Base-by-base conservation (phyloP, 2,329 filamentous ascomycete species). In the Alternaria arborescens region DNA sequence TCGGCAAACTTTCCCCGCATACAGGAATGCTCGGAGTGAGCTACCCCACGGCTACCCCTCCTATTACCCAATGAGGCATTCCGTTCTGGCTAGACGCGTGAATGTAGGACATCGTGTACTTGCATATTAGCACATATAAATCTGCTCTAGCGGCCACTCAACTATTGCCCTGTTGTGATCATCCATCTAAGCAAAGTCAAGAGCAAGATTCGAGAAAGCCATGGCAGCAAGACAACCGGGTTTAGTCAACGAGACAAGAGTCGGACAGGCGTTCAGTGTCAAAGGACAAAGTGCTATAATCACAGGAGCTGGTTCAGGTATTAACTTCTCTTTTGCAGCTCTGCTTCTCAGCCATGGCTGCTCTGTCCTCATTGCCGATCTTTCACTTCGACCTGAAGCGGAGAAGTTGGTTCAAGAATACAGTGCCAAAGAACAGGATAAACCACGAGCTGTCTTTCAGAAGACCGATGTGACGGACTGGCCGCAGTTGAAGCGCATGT, bases 341-440 rank as follows among this genome's bases (percentile, higher is more conserved):
- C 71, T 83, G 2, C 79, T 85, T 14, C 79, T 84, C 20, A 72
- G 75, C 0, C 69, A 71, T 11, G 78, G 79, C 60, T 84, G 82
- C 75, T 83, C 80, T 58, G 82, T 84, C 44, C 71, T 85, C 41
- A 73, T 85, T 48, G 82, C 82, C 18, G 83, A 85, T 61, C 72
- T 85, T 4, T 63, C 76, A 18, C 76, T 85, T 0, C 79, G 82
- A 1, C 81, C 81, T 0, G 82, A 85, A 72, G 83, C 82, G 3
- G 71, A 81, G 56, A 64, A 74, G n/a, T 68, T 84, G 2, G 52
- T 83, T 8, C 67, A 79, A 20, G 52, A 77, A n/a, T 68, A 71
- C 60, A 26, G 30, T 30, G 64, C 12, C 62, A 63, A 46, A 61
- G 60, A 32, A 43, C 32, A 24, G 5, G 50, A 46, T 1, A 71